Percentiles rank a stretch among this genome's conserved stretches.
Conservation (phyloP, 31 red algal genomes). For the Odonthalia washingtoniensis region DNA sequence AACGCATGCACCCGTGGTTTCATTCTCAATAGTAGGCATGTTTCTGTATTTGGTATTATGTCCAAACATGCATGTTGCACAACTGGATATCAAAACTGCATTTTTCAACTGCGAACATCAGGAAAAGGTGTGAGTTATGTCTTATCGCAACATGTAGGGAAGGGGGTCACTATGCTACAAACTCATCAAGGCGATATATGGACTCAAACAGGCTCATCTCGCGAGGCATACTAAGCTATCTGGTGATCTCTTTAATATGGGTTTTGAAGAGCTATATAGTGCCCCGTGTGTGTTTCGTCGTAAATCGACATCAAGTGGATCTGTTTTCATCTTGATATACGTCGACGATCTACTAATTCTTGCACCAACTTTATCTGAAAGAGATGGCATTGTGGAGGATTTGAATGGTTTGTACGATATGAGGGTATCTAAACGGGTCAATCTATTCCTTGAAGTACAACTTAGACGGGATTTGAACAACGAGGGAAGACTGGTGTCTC, state of each 20-base stretch:
- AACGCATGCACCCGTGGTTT: constrained; percentile 13
- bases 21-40: background rate
- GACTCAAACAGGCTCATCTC: background rate
- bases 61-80: background rate
- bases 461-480: background rate
- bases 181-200: background rate
- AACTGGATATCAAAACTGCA: background rate
- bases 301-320: background rate
- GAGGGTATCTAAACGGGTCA: constrained; percentile 2
- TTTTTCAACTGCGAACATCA: background rate
- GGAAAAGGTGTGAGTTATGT: background rate
- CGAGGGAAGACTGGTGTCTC: background rate
- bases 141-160: background rate
- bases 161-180: background rate
- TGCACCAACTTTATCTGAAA: background rate
- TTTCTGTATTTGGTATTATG: background rate
- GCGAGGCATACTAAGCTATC: background rate
- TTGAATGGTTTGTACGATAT: constrained; percentile 13
- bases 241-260: background rate
- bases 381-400: constrained; percentile 1
- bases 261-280: constrained; percentile 40
- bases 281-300: constrained; percentile 38
- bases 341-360: constrained; percentile 27
- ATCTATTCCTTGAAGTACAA: constrained; percentile 1
- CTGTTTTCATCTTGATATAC: constrained; percentile 9